A percentile compares a stretch with the other conserved stretches of the same genome.
phyloP scores from a whole-genome alignment of 495 filamentous ascomycete species.

The Neurospora tetraspora region DNA sequence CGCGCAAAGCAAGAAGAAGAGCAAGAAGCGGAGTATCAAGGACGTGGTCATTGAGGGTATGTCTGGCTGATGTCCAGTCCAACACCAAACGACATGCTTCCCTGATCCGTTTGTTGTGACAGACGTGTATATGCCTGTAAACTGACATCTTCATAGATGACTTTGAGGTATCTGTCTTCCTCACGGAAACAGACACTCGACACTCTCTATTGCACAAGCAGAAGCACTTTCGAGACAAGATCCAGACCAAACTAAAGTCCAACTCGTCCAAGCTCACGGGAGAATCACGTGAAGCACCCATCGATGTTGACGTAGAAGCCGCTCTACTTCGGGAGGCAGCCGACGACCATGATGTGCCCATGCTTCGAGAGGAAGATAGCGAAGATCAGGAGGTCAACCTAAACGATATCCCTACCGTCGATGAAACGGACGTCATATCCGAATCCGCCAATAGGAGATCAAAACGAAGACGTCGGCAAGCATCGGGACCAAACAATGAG shows the following conservation, averaged over 20 bases:
- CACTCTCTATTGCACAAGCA: slow-evolving; percentile 80
- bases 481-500: slow-evolving; percentile 12
- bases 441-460: slow-evolving; percentile 21
- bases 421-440: slow-evolving; percentile 22
- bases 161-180: slow-evolving; percentile 88
- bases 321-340: slow-evolving; percentile 21
- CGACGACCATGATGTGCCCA: slow-evolving; percentile 30
- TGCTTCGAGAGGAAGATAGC: slow-evolving; percentile 26
- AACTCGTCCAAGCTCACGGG: slow-evolving; percentile 50
- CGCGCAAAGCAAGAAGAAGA: slow-evolving; percentile 44
- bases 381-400: slow-evolving; percentile 31
- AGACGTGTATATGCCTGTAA: background rate
- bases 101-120: background rate
- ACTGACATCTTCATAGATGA: slow-evolving; percentile 51
- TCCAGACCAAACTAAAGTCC: slow-evolving; percentile 42
- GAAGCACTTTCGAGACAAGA: slow-evolving; percentile 55
- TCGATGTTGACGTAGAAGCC: slow-evolving; percentile 34
- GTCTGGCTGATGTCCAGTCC: slow-evolving; percentile 1
- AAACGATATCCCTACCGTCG: slow-evolving; percentile 33
- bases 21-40: slow-evolving; percentile 66
- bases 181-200: slow-evolving; percentile 77
- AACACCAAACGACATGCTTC: background rate
- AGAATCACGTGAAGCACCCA: slow-evolving; percentile 39
- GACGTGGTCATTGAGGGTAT: slow-evolving; percentile 78
- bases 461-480: slow-evolving; percentile 16